Evolutionary conservation across 2,329 filamentous ascomycete genomes (phyloP), one percentile per base, ranked within the genome.

Genomic region (Colletotrichum higginsianum): DNA sequence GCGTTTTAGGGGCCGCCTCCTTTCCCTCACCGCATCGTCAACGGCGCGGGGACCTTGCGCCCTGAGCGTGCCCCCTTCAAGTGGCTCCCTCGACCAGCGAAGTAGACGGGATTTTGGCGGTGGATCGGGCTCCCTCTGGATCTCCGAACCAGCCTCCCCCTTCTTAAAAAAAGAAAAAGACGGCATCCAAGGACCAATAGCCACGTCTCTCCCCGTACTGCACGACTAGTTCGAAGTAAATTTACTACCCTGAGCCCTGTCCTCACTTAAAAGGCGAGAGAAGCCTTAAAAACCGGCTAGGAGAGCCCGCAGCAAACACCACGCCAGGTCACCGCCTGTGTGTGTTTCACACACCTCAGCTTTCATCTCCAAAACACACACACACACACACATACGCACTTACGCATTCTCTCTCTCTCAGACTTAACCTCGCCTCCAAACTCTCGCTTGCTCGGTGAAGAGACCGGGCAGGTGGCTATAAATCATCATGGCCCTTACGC

Each of bases 401-500:
- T 26, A 26, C 26, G 26, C 4, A 4, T 9, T 35, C 30, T 35
- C 30, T 35, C 30, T 35, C 30, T 35, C 30, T 30, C 30, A 30
- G 30, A 30, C 30, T 30, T 30, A 30, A 30, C 6, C 30, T 7
- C 30, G 30, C 30, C 30, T 30, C 7, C 30, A 35, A 35, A 35
- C 30, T 11, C 26, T 58, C 26, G 47, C 53, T 60, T 35, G 16
- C 35, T 68, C 26, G 42, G 44, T 62, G 50, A 21, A 18, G 56
- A 47, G 35, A 4, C 64, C 46, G 35, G 30, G 40, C 49, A 44
- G 40, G 67, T 67, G 67, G 38, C 23, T 50, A 35, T 38, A n/a
- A 44, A 40, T n/a, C 65, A 71, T 40, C 68, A 85, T 86, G 83
- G 79, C 83, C 56, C 81, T 86, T 73, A 82, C 85, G 65, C 92